Evolutionary conservation across 108 stramenopile species (phyloP), one percentile per base, ranked within the genome.

Genomic region (Epithemia pelagica): DNA sequence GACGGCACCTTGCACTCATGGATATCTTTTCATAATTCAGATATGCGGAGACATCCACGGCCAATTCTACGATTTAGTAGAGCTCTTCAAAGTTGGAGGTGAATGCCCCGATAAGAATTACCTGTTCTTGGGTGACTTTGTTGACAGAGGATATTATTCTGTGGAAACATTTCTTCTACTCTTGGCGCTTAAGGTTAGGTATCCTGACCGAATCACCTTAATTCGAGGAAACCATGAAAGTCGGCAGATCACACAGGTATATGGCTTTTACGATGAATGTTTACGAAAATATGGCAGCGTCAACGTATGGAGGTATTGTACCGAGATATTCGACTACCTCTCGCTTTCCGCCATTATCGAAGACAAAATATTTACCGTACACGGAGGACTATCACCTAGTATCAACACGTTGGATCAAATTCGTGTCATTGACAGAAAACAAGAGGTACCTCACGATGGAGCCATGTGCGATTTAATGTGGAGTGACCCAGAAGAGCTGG

Each of bases 41-140:
- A 97, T 99, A 61, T 96, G 96, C 64, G 99, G 99, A 18, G 99
- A 99, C 74, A 96, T 99, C 56, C 99, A 99, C 76, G 99, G 99
- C 24, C 99, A 99, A 78, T 99, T 98, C 68, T 98, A 98, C 74
- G 99, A 99, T 80, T 74, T 99, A 28, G 82, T 98, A 55, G 96
- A 92, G 77, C 89, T 99, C 33, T 98, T 99, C 84, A 96, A 97
- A 67, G 97, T 98, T 0, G 99, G 99, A 1, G 99, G 99, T 27
- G 96, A 96, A 63, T 97, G 96, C 54, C 99, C 99, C 0, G 92
- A 95, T 62, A 92, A 91, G 52, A 98, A 98, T 73, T 99, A 99
- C 69, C 78, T 99, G 21, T 99, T 99, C 74, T 77, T 99, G 52
- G 99, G 99, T 1, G 99, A 99, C 74, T 99, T 99, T 74, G 99